Percentiles rank a stretch among this genome's conserved stretches.
These are phyloP conservation scores for Fusarium musae DNA, from an alignment of 2,329 filamentous ascomycete genomes.

Conservation along the genomic window DNA sequence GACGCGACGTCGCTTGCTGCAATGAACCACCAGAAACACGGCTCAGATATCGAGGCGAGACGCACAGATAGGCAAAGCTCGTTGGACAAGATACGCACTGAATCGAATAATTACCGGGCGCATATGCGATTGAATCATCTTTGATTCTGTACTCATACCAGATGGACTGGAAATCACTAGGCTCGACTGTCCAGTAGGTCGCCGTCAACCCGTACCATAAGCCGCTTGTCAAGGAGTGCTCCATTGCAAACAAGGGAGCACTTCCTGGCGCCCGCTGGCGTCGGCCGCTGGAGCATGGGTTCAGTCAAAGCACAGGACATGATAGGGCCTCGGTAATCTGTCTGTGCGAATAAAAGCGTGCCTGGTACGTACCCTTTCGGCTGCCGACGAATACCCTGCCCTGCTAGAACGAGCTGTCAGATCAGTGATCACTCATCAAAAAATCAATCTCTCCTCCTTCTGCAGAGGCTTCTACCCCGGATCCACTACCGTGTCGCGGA, in stretches of 20 bases:
- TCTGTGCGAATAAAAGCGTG: conserved; percentile 11
- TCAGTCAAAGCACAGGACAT: conserved; percentile 18
- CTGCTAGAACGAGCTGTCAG: conserved; percentile 17
- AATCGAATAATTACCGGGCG: neutral
- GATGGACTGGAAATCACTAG: conserved; percentile 34
- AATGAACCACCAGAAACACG: conserved; percentile 15
- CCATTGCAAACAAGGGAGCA: neutral
- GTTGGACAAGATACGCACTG: conserved; percentile 3
- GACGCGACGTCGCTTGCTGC: neutral
- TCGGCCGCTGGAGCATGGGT: conserved; percentile 32
- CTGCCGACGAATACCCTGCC: conserved; percentile 15
- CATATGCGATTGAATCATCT: conserved; percentile 3
- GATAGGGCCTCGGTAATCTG: conserved; percentile 35
- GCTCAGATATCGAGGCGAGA: neutral
- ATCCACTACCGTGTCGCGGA: conserved; percentile 44
- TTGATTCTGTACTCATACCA: conserved; percentile 9
- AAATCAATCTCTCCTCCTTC: conserved; percentile 25
- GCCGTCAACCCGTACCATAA: conserved; percentile 24
- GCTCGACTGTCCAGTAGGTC: neutral
- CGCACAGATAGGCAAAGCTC: neutral
- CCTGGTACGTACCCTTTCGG: conserved; percentile 16
- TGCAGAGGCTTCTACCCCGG: conserved; percentile 42
- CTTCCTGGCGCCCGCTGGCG: conserved; percentile 31
- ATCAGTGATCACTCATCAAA: conserved; percentile 30
- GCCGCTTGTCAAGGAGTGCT: conserved; percentile 11